Base-by-base conservation (phyloP, 2,329 filamentous ascomycete genomes). In the Fusarium brachygibbosum region DNA sequence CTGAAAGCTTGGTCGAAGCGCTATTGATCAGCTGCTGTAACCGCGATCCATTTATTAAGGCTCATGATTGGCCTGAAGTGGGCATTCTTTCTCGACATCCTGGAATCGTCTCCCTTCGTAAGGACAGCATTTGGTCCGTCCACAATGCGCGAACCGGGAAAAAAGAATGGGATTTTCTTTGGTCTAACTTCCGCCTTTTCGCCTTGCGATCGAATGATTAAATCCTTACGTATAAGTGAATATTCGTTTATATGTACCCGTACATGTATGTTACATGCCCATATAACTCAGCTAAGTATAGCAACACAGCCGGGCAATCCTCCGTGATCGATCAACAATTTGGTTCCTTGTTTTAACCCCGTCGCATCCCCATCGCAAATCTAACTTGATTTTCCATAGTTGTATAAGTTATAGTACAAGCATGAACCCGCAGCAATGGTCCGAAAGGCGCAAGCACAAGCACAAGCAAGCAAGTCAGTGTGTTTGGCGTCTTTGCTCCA, bases 371-470 rank as follows among this genome's bases (percentile, higher is more conserved):
- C 48, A 50, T 50, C 23, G 48, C 34, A 50, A 50, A 50, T 40
- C 48, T 50, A 50, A 17, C 48, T 32, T 35, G 31, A 50, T 50
- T 40, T 14, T 50, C n/a, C 23, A 38, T 50, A 50, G 48, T 19
- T 28, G 11, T n/a, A 28, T n/a, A 28, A 28, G 48, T 62, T 54
- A 54, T 50, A 54, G 59, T 35, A 54, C 58, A 62, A 57, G 45
- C 68, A 60, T 63, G 68, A 72, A 71, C 70, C 68, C 53, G 68
- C 70, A 69, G 51, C 25, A 21, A 17, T 56, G 29, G 44, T 45
- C 58, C 31, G 42, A 35, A 54, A 19, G 31, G 16, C 14, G 38
- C 16, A 25, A 25, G 23, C 23, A 25, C 6, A n/a, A n/a, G n/a
- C 23, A 21, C 23, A 61, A 32, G 49, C 59, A 63, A 48, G 51